Base-by-base conservation (phyloP, 306 rosid genomes). In the Prunus kanzakura region DNA sequence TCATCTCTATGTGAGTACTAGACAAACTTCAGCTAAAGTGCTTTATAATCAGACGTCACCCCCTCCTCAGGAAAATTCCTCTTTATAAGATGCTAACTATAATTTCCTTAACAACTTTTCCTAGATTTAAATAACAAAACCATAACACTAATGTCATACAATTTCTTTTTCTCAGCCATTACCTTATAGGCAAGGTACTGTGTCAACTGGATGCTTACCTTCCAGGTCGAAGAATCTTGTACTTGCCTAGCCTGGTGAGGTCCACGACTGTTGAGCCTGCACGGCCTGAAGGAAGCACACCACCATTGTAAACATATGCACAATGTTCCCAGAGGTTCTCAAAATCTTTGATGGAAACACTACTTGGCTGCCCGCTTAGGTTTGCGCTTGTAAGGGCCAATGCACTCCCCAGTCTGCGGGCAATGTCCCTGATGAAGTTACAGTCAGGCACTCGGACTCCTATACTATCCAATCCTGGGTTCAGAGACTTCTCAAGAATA, bases 301-400 rank as follows among this genome's bases (percentile, higher is more conserved):
- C 97, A 13, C 93, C 92, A 54, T 92, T 93, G 60, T 89, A 95
- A 70, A 95, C 93, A 71, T 72, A 88, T 4, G 93, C 93, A 81
- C 97, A 92, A 30, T 89, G 97, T 77, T 83, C 86, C 97, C 99
- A 95, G 3, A 90, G 93, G 67, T 74, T 86, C 77, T 88, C 88
- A 69, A 95, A 92, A 83, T 92, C 97, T 35, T 89, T 82, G 72
- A 89, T 74, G 81, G 88, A 82, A 71, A 91, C 92, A 78, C 98
- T 95, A 76, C 97, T 92, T 63, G 90, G 84, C 74, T 90, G 97
- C 76, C 97, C 97, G n/a, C 92, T 95, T 46, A 84, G 82, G 86
- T 95, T 95, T 73, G 99, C 99, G 64, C 97, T 92, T 27, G 99
- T 95, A 81, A 92, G 97, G 71, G 97, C 96, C 76, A 92, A 54